A percentile compares a stretch with the other conserved stretches of the same genome.
phyloP scores from a whole-genome alignment of 1,284 basidiomycete species.

The Apiotrichum gracile region DNA sequence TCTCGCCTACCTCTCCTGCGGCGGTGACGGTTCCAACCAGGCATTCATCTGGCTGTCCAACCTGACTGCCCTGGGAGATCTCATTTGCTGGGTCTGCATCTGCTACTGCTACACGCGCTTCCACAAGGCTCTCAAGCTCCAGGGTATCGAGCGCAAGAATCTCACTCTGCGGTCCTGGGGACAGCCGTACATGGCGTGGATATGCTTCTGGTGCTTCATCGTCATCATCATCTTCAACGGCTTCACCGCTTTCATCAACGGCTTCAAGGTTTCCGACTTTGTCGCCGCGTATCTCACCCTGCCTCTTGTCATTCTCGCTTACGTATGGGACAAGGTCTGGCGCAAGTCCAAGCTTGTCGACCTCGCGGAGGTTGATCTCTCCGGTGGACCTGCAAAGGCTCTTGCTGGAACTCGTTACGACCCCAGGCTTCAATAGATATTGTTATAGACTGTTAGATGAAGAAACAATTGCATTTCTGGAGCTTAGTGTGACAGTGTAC shows the following conservation, averaged over 20 bases:
- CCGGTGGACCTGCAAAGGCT: constrained; percentile 2
- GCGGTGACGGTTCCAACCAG: constrained; percentile 55
- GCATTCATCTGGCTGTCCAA: constrained; percentile 70
- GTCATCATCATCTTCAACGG: constrained; percentile 10
- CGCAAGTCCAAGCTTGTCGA: constrained; percentile 20
- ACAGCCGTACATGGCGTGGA: constrained; percentile 28
- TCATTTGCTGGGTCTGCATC: constrained; percentile 77
- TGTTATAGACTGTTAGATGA: too few relatives aligned
- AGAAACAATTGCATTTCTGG: too few relatives aligned
- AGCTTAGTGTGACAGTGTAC: too few relatives aligned
- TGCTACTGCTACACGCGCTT: constrained; percentile 68
- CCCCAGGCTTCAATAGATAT: too few relatives aligned
- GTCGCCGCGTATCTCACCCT: constrained; percentile 20
- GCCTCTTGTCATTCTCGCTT: constrained; percentile 10
- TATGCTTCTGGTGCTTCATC: constrained; percentile 3
- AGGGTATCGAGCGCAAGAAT: constrained; percentile 53
- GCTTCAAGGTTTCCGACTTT: constrained; percentile 3
- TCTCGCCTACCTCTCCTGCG: constrained; percentile 52
- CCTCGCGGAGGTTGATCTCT: constrained; percentile 69
- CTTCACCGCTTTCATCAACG: background rate
- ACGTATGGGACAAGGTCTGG: constrained; percentile 9
- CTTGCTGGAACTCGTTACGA: constrained; percentile 9
- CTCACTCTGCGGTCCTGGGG: constrained; percentile 60
- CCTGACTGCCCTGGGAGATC: constrained; percentile 48
- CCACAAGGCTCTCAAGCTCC: constrained; percentile 62